Percentiles rank a stretch among this genome's conserved stretches.
Evolutionary conservation across 2,329 filamentous ascomycete species (phyloP).

Genomic region (Ophiostoma himal-ulmi): DNA sequence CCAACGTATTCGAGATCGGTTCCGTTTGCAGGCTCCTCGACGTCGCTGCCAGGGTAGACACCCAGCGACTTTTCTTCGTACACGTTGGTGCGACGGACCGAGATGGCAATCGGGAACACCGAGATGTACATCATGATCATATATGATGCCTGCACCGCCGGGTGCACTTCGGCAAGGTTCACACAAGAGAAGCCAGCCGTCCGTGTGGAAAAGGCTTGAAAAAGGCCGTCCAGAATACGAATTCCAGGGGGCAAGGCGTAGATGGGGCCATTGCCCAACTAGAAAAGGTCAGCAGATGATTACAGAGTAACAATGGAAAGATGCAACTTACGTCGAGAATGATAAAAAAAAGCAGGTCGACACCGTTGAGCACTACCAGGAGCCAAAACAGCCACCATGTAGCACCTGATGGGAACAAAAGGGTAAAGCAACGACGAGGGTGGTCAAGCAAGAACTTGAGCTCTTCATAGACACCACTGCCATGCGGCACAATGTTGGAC

Average conservation of each 20-base stretch:
- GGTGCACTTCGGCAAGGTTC: slow-evolving; percentile 71
- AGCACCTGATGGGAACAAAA: slow-evolving; percentile 81
- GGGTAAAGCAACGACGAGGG: slow-evolving; percentile 89
- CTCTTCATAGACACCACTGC: slow-evolving; percentile 77
- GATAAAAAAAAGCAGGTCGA: slow-evolving; percentile 87
- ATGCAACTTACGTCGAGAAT: slow-evolving; percentile 70
- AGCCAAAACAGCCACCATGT: slow-evolving; percentile 97
- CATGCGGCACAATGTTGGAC: slow-evolving; percentile 59
- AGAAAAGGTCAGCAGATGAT: not conserved
- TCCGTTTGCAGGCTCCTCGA: slow-evolving; percentile 45
- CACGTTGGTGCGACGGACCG: slow-evolving; percentile 87
- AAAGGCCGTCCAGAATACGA: slow-evolving; percentile 77
- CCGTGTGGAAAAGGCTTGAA: slow-evolving; percentile 82
- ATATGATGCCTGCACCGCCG: slow-evolving; percentile 88
- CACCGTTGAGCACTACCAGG: slow-evolving; percentile 69
- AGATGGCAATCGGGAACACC: slow-evolving; percentile 93
- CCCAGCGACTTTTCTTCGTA: slow-evolving; percentile 88
- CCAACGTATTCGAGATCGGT: slow-evolving; percentile 76
- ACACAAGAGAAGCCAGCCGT: slow-evolving; percentile 87
- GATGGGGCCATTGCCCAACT: slow-evolving; percentile 68
- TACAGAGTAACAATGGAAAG: not conserved
- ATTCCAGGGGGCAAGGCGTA: slow-evolving; percentile 63
- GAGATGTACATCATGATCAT: slow-evolving; percentile 99
- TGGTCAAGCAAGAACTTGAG: slow-evolving; percentile 87
- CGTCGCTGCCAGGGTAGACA: slow-evolving; percentile 54